Base-by-base conservation (phyloP, 495 filamentous ascomycete species). In the Coniosporium apollinis region DNA sequence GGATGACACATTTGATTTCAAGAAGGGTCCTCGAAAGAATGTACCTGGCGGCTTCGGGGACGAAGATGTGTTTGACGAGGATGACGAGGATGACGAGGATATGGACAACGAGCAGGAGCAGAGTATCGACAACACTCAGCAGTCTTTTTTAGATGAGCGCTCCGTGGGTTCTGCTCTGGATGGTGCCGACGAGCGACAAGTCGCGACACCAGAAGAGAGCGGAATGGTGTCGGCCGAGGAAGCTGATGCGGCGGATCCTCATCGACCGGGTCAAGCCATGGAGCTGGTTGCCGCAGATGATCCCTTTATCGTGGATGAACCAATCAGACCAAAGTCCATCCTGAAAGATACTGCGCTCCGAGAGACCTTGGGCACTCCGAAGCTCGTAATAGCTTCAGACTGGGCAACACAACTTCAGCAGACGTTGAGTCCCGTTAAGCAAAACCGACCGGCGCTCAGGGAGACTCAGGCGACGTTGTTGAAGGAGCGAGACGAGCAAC, bases 381-480 rank as follows among this genome's bases (percentile, higher is more conserved):
- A 55, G 55, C 65, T 42, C 46, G 62, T 50, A 51, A 69, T 55
- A 15, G 46, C 61, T 66, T 65, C 64, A 28, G 80, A 91, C 48
- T 97, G 89, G 89, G 76, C 82, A 26, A 76, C 87, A 47, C 85
- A 92, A 51, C 62, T 97, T 40, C 82, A 82, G 56, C 80, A 76
- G 34, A 94, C 89, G 1, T 79, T 94, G 43, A 92, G 82, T 50
- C 89, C 89, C 16, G 70, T 75, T 47, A 86, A 92, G 57, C 73
- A 82, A 49, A 75, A 92, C 62, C 79, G 85, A 44, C 64, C 69
- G 36, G 69, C 66, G 10, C 49, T 79, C 24, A 65, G 67, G 26
- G 66, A 74, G 39, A 69, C 59, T 37, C 74, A 78, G 49, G 67
- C 55, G 5, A 58, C 60, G 39, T 58, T 68, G n/a, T 62, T 73